These are phyloP conservation scores for Selaginella moellendorffii DNA, from an alignment of 75 land plant species.

Conservation along the genomic window DNA sequence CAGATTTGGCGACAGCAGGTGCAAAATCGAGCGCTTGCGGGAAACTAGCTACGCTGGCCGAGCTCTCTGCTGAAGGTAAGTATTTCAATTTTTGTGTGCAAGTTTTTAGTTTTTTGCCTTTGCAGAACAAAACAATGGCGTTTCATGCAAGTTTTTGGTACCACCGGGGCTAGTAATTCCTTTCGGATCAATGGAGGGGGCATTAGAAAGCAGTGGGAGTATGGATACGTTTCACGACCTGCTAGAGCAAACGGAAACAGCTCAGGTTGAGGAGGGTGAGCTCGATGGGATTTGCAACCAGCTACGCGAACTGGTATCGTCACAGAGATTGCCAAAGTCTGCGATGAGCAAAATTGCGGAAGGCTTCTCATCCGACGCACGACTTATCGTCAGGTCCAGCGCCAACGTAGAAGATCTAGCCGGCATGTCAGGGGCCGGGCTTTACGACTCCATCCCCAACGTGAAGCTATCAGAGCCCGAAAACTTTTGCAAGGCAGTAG, in stretches of 20 bases:
- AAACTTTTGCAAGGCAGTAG: slow-evolving; percentile 59
- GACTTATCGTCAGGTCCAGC: slow-evolving; percentile 81
- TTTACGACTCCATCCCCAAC: slow-evolving; percentile 91
- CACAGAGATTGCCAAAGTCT: slow-evolving; percentile 32
- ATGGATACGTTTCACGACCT: slow-evolving; percentile 33
- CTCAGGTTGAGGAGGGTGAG: slow-evolving; percentile 46
- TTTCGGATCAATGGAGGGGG: slow-evolving; percentile 86
- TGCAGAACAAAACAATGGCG: slow-evolving; percentile 63
- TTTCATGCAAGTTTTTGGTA: slow-evolving; percentile 62
- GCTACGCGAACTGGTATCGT: slow-evolving; percentile 45
- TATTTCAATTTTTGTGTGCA: neutral
- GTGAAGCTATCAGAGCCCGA: slow-evolving; percentile 52
- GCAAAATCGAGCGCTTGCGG: slow-evolving; percentile 90
- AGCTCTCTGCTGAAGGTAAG: slow-evolving; percentile 31
- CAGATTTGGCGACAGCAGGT: slow-evolving; percentile 42
- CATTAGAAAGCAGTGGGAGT: slow-evolving; percentile 41
- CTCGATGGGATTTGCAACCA: slow-evolving; percentile 56
- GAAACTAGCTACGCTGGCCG: slow-evolving; percentile 39
- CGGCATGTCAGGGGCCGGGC: slow-evolving; percentile 98
- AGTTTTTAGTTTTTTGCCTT: neutral
- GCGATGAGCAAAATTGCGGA: slow-evolving; percentile 27
- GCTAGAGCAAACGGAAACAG: slow-evolving; percentile 55
- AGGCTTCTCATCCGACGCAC: slow-evolving; percentile 30
- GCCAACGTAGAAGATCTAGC: slow-evolving; percentile 99
- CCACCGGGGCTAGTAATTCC: slow-evolving; percentile 78